Base-by-base conservation (phyloP, 306 rosid species). In the Dryas alaskensis region DNA sequence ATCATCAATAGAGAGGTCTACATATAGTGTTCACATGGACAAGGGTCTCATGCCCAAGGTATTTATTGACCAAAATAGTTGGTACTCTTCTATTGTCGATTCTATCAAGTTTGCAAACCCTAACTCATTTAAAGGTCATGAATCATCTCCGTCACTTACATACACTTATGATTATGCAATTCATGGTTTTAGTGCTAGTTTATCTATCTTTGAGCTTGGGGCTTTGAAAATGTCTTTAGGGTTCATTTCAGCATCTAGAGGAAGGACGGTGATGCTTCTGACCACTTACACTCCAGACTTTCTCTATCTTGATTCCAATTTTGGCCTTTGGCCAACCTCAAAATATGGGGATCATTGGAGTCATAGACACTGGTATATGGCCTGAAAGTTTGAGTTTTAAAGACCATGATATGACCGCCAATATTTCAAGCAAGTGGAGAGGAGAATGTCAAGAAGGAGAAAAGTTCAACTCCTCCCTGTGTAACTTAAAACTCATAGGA, bases 11-110 rank as follows among this genome's bases (percentile, higher is more conserved):
- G 3, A 8, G 8, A 74, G 79, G 37, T 67, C 59, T 4, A 64
- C 73, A n/a, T 54, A 71, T 14, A 72, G 54, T 27, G 66, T 72
- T 5, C 77, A 65, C 53, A 78, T 78, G 77, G 73, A 78, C 60
- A 70, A 31, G 31, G 53, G 77, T 40, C 10, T 4, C n/a, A 65
- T 71, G 73, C 81, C 77, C 8, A 51, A 65, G 22, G 43, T 46
- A 10, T 78, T 63, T 10, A 27, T 31, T 13, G 46, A 8, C 58
- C 77, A 65, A 39, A 73, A 71, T 4, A n/a, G 17, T 5, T 72
- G 81, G 81, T 72, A 78, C 39, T 78, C 53, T 8, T 62, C 77
- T 39, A 27, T 60, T 40, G 44, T 64, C 10, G 31, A 59, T 57
- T 78, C 72, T 3, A 58, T 64, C 7, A 47, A 52, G 3, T 45